Base-by-base conservation (phyloP, 208 protist genomes). In the Trypanosoma brucei region DNA sequence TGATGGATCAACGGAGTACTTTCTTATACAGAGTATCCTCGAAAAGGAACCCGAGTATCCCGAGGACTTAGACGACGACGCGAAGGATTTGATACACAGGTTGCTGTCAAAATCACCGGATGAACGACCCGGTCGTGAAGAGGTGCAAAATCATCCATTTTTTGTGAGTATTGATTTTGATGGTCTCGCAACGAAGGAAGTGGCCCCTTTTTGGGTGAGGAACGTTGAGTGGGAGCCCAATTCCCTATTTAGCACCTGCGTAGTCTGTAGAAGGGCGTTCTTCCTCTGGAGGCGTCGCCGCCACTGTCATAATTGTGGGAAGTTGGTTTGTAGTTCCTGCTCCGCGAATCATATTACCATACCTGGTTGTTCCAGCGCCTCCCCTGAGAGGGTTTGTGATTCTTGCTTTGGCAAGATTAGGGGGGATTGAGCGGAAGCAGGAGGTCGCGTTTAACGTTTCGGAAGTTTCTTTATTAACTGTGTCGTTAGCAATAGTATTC, bases 1-100 rank as follows among this genome's bases (percentile, higher is more conserved):
- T 70, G 83, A 92, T 39, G 91, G 79, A 38, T 55, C 86, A 1
- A 95, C 89, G 52, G 82, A 87, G 64, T 95, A 95, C 68, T 66
- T 93, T 54, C 79, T 95, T 49, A 92, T 95, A 74, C 89, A 91
- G 54, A 75, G 75, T 30, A 92, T 95, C 57, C 65, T 93, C n/a
- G 85, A 93, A 66, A 78, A 91, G 52, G 84, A 95, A 72, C 84
- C 83, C 36, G 68, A 85, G 54, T 91, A 84, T 52, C 75, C 76
- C 42, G 73, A 80, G 0, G 61, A 83, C 53, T 68, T 92, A 51
- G 86, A 93, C 68, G 65, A 75, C 9, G 55, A 84, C 53, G 90
- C 90, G 7, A 81, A 79, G 35, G 86, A 93, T 53, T 68, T 95
- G 22, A 87, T 93, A 58, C 62, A 73, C 40, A 84, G 84, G 70